Evolutionary conservation across 2,329 filamentous ascomycete species (phyloP), one percentile per base, ranked within the genome.

Genomic region (Dryadomyces sulphureus): DNA sequence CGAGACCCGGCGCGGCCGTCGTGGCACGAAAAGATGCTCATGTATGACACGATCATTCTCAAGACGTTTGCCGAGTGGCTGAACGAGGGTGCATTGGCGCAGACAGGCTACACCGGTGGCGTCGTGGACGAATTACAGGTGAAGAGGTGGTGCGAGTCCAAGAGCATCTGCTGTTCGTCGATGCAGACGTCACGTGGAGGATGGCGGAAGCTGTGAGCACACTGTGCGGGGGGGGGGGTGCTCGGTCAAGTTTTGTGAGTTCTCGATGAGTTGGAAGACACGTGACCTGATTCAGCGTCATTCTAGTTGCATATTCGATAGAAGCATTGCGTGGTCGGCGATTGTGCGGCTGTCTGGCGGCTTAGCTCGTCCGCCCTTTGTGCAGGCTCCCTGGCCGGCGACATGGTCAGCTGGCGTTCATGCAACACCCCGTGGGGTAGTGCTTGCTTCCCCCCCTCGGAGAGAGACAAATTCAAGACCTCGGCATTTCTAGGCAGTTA

Each of bases 11-110:
- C 52, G 7, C 59, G 70, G 2, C 77, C 77, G 14, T 87, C 77
- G 2, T 96, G 89, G 85, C 72, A 93, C 54, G 87, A 96, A 62
- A 93, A 88, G 64, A 95, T 98, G 41, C 68, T 96, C 6, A 76
- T 96, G 59, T 96, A 93, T 59, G 89, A 96, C 55, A 87, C 90
- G 0, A 82, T 98, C 38, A 72, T 92, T 1, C 63, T 95, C 0
- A 90, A 96, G 62, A 88, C 95, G 53, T 66, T 98, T 14, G 75
- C 89, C 0, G 64, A 67, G 0, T 96, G 88, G 84, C 64, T 96
- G 16, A 95, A 94, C 54, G 72, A 72, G 4, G 81, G 81, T 12
- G 75, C 77, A 21, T 62, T 89, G 39, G 70, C 69, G 12, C 66
- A 68, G 4, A 72, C 77, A 0, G 77, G 77, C 0, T 82, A 75